Conservation (phyloP, 1,284 basidiomycete species). For the Pisolithus thermaeus region DNA sequence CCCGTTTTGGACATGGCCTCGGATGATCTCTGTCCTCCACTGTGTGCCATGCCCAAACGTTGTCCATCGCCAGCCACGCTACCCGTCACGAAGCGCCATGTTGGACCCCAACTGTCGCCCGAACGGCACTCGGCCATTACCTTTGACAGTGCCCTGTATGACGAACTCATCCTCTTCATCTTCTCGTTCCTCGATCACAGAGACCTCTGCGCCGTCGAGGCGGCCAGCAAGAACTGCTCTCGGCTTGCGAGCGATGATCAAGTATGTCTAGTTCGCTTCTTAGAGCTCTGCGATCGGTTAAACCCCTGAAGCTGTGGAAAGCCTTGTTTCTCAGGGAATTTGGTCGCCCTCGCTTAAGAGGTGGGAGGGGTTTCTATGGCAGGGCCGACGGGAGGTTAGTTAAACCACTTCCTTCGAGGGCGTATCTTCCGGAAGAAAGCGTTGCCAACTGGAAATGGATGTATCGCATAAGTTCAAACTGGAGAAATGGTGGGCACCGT, state of each 20-base stretch:
- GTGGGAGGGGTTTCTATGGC: conserved; percentile 53
- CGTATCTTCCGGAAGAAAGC: conserved; percentile 26
- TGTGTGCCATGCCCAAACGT: conserved; percentile 48
- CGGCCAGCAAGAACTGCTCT: conserved; percentile 60
- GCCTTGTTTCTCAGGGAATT: conserved; percentile 53
- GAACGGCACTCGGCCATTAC: conserved; percentile 19
- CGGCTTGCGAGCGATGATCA: conserved; percentile 56
- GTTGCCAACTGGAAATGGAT: conserved; percentile 73
- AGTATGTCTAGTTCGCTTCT: conserved; percentile 30
- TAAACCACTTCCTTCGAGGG: conserved; percentile 52
- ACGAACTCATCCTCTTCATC: conserved; percentile 68
- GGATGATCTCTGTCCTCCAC: not conserved
- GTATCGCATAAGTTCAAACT: conserved; percentile 77
- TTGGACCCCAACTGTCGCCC: conserved; percentile 20
- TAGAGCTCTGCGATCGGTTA: conserved; percentile 2
- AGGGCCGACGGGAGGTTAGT: conserved; percentile 53
- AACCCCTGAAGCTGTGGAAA: conserved; percentile 47
- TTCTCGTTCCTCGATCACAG: conserved; percentile 62
- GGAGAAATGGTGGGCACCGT: conserved; percentile 59
- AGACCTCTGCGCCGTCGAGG: conserved; percentile 62
- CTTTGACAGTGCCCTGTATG: conserved; percentile 59
- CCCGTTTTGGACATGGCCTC: not conserved
- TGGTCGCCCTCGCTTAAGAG: conserved; percentile 61
- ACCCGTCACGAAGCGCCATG: conserved; percentile 55
- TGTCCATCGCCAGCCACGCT: conserved; percentile 42